phyloP scores from a whole-genome alignment of 345 rosid genomes.

The Iberis pinnata region DNA sequence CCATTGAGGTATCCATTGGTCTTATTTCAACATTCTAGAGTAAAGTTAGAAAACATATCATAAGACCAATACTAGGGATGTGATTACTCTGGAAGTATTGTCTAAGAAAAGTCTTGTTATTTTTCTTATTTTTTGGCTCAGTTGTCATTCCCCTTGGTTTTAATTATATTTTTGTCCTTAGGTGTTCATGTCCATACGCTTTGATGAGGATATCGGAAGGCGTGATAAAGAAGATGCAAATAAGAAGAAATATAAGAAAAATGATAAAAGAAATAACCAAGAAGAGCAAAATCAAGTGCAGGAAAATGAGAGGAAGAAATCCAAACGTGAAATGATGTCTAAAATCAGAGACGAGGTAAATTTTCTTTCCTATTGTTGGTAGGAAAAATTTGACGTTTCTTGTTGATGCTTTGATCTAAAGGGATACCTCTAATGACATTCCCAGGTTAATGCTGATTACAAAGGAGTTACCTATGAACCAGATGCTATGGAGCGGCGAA shows the following conservation, averaged over 20 bases:
- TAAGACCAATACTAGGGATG: constrained; percentile 1
- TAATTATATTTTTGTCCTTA: constrained; percentile 23
- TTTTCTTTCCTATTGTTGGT: constrained; percentile 10
- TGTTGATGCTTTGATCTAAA: too few species aligned
- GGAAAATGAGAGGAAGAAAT: constrained; percentile 60
- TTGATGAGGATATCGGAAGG: constrained; percentile 75
- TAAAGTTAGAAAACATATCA: not conserved
- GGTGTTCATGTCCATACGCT: constrained; percentile 82
- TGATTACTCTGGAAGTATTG: not conserved
- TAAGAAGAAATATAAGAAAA: constrained; percentile 45
- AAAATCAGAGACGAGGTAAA: constrained; percentile 80
- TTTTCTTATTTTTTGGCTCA: not conserved
- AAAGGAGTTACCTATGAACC: constrained; percentile 57
- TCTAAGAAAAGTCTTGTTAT: constrained; percentile 7
- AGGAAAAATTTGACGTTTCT: constrained; percentile 6
- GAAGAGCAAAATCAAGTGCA: constrained; percentile 49
- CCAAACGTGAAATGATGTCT: constrained; percentile 53
- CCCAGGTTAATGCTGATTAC: constrained; percentile 80
- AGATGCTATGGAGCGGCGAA: constrained; percentile 52
- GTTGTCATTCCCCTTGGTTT: constrained; percentile 10
- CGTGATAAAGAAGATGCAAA: constrained; percentile 31
- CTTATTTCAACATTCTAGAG: too few species aligned
- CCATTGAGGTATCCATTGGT: constrained; percentile 50
- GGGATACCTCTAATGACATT: too few species aligned
- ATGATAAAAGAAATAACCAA: constrained; percentile 45